Evolutionary conservation across 2,329 filamentous ascomycete species (phyloP).

Genomic region (Colletotrichum godetiae): DNA sequence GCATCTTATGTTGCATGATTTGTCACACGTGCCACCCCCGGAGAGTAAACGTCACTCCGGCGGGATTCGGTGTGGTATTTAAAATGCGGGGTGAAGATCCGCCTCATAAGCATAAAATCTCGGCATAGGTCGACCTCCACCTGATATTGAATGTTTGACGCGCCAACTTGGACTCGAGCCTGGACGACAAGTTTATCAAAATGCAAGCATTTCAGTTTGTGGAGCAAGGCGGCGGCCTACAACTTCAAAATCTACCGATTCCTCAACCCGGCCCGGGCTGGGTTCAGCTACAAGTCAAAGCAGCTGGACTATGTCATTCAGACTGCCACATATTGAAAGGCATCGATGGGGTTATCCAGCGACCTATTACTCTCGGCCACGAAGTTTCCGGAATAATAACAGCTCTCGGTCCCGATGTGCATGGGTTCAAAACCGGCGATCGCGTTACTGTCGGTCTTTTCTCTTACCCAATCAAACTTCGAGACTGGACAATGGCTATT

Average conservation of each 20-base stretch:
- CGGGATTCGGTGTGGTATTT: neutral
- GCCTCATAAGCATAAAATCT: neutral
- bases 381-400: conserved; percentile 18
- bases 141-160: too few species aligned
- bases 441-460: conserved; percentile 5
- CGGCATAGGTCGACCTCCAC: neutral
- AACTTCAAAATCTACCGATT: neutral
- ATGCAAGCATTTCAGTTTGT: neutral
- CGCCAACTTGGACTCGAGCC: neutral
- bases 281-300: conserved; percentile 22
- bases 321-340: conserved; percentile 11
- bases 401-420: neutral
- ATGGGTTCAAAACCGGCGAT: neutral
- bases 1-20: neutral
- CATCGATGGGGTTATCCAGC: neutral
- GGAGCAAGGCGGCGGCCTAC: neutral
- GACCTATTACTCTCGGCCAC: conserved; percentile 25
- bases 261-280: conserved; percentile 12
- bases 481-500: neutral
- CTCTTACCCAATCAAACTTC: neutral
- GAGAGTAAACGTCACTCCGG: neutral
- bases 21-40: neutral
- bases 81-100: neutral
- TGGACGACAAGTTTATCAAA: neutral
- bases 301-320: conserved; percentile 17